Conservation (phyloP, 2,329 filamentous ascomycete species). For the Capronia epimyces region DNA sequence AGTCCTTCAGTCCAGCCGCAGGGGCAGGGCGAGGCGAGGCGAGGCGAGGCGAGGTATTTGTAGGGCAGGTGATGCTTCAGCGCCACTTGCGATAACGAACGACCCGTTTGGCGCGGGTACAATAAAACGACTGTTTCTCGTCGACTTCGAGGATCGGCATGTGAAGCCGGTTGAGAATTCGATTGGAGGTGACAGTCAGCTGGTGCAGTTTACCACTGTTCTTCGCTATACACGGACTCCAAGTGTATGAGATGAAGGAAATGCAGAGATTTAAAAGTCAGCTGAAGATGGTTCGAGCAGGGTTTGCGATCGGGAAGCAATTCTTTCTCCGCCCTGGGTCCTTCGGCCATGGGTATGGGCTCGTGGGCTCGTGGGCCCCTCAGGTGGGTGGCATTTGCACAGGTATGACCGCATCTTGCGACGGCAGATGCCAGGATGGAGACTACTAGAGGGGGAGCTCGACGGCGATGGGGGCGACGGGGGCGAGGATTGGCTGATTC, state of each 20-base stretch:
- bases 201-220: too few relatives aligned
- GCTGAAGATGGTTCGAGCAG: neutral
- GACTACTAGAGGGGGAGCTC: neutral
- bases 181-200: slow-evolving; percentile 6
- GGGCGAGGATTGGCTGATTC: slow-evolving; percentile 3
- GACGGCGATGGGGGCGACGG: neutral
- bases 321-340: neutral
- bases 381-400: neutral
- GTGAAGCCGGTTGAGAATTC: slow-evolving; percentile 10
- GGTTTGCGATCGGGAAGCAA: slow-evolving; percentile 1
- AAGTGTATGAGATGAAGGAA: neutral
- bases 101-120: slow-evolving; percentile 18
- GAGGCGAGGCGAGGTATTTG: neutral
- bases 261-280: neutral
- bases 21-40: neutral
- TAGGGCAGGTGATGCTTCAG: slow-evolving; percentile 5
- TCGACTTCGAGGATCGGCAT: slow-evolving; percentile 16
- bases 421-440: slow-evolving; percentile 3
- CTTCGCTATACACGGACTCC: neutral
- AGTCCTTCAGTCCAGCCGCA: neutral
- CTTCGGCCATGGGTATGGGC: neutral
- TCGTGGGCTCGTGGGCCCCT: neutral
- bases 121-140: slow-evolving; percentile 18
- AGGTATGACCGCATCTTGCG: slow-evolving; percentile 1
- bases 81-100: slow-evolving; percentile 27